phyloP scores from a whole-genome alignment of 2,329 filamentous ascomycete species.

The Dothideomycetes sp. region DNA sequence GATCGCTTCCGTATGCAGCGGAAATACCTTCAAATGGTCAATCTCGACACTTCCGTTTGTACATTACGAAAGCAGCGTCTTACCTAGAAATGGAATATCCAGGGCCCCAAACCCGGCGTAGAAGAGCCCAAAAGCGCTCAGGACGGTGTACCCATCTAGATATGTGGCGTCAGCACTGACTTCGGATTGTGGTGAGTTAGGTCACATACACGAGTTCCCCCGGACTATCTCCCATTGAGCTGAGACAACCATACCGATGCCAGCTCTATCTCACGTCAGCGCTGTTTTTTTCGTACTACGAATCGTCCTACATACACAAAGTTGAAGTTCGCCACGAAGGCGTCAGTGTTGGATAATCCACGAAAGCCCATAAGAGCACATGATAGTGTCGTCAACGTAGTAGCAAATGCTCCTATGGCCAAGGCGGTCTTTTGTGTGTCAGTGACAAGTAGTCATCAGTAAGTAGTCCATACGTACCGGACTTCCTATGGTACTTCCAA shows the following conservation, averaged over 20 bases:
- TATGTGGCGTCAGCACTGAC: no score
- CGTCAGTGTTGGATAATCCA: conserved; percentile 38
- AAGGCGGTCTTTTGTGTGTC: conserved; percentile 39
- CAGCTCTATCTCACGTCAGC: conserved; percentile 16
- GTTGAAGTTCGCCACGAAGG: conserved; percentile 46
- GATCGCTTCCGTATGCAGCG: conserved; percentile 31
- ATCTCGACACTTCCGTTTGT: no score
- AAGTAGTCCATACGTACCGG: not conserved
- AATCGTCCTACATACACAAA: conserved; percentile 28
- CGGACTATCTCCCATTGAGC: conserved; percentile 45
- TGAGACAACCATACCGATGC: conserved; percentile 41
- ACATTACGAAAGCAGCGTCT: no score
- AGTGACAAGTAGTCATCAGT: no score
- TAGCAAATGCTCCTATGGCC: conserved; percentile 43
- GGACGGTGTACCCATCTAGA: conserved; percentile 43
- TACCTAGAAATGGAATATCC: conserved; percentile 36
- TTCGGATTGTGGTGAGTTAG: conserved; percentile 18
- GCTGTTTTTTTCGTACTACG: no score
- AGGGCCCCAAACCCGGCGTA: conserved; percentile 40
- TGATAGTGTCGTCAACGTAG: conserved; percentile 43
- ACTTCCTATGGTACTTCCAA: not conserved
- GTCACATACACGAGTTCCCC: conserved; percentile 31
- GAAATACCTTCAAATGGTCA: no score
- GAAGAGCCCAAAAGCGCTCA: conserved; percentile 45
- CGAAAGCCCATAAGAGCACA: conserved; percentile 46